These are phyloP conservation scores for Misopates orontium DNA, from an alignment of 257 asterid species.

Conservation along the genomic window DNA sequence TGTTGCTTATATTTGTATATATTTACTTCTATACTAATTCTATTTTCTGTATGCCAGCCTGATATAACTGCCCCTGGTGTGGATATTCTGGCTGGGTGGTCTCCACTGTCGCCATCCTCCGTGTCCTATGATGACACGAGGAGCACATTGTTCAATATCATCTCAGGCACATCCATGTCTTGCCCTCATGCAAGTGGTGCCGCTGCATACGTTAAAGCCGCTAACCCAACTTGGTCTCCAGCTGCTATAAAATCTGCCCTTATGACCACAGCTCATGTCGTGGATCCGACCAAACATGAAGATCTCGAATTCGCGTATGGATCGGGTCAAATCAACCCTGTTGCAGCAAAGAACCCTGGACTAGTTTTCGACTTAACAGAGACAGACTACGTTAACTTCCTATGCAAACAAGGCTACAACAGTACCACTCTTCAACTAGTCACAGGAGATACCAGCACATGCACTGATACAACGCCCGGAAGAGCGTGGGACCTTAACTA, in stretches of 20 bases:
- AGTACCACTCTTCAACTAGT: conserved; percentile 38
- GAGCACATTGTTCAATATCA: conserved; percentile 38
- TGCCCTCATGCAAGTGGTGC: conserved; percentile 56
- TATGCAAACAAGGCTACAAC: conserved; percentile 57
- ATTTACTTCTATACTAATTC: background rate
- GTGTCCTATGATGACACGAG: conserved; percentile 30
- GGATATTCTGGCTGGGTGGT: conserved; percentile 63
- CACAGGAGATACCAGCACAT: conserved; percentile 47
- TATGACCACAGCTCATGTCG: conserved; percentile 50
- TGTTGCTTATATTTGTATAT: background rate
- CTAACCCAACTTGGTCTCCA: conserved; percentile 42
- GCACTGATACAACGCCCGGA: conserved; percentile 37
- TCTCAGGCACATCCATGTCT: conserved; percentile 56
- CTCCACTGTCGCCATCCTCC: conserved; percentile 39
- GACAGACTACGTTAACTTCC: conserved; percentile 46
- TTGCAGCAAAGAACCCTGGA: conserved; percentile 46
- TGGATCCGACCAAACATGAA: conserved; percentile 36
- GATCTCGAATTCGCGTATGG: conserved; percentile 50
- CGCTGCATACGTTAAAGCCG: conserved; percentile 45
- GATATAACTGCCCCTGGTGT: conserved; percentile 58
- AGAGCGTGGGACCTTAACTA: conserved; percentile 54
- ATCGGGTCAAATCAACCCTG: conserved; percentile 50
- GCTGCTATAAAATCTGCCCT: conserved; percentile 54
- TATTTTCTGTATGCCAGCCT: conserved; percentile 34
- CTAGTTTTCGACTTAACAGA: conserved; percentile 45